phyloP scores from a whole-genome alignment of 305 asterid species.

The Striga hermonthica region DNA sequence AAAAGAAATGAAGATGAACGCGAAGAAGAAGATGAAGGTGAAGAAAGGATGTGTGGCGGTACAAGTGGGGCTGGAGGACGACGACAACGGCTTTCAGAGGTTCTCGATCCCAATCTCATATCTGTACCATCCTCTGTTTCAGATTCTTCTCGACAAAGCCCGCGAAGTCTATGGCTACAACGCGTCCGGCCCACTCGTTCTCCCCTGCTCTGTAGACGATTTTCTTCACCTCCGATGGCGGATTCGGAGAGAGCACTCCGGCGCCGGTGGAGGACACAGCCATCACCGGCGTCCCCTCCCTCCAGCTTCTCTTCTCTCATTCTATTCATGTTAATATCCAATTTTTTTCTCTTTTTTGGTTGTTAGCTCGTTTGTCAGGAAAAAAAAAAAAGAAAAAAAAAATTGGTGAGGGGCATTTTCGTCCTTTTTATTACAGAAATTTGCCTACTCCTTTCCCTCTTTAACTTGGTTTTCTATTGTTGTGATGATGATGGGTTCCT shows the following conservation, averaged over 20 bases:
- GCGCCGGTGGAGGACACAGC: constrained; percentile 7
- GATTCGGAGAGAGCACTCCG: constrained; percentile 37
- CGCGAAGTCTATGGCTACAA: constrained; percentile 51
- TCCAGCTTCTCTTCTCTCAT: constrained; percentile 35
- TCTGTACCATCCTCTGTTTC: constrained; percentile 46
- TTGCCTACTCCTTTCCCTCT: too few species aligned
- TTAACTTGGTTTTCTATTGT: too few species aligned
- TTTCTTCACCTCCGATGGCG: constrained; percentile 46
- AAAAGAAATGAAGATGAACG: constrained; percentile 13
- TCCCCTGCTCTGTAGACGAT: constrained; percentile 57
- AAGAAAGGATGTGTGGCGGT: constrained; percentile 51
- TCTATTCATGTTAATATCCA: constrained; percentile 34
- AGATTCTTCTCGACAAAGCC: constrained; percentile 45
- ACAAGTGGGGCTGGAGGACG: constrained; percentile 44
- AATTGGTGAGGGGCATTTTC: too few species aligned
- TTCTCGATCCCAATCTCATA: constrained; percentile 48
- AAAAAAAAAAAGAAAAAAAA: too few species aligned
- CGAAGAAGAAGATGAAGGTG: constrained; percentile 41
- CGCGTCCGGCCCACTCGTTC: constrained; percentile 42
- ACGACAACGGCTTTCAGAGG: constrained; percentile 37
- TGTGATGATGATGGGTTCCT: too few species aligned
- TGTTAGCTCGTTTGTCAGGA: too few species aligned
- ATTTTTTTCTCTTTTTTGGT: too few species aligned
- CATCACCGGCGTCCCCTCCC: constrained; percentile 23
- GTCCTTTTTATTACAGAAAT: too few species aligned